These are phyloP conservation scores for Fusarium burgessii DNA, from an alignment of 2,329 filamentous ascomycete genomes.

Conservation along the genomic window DNA sequence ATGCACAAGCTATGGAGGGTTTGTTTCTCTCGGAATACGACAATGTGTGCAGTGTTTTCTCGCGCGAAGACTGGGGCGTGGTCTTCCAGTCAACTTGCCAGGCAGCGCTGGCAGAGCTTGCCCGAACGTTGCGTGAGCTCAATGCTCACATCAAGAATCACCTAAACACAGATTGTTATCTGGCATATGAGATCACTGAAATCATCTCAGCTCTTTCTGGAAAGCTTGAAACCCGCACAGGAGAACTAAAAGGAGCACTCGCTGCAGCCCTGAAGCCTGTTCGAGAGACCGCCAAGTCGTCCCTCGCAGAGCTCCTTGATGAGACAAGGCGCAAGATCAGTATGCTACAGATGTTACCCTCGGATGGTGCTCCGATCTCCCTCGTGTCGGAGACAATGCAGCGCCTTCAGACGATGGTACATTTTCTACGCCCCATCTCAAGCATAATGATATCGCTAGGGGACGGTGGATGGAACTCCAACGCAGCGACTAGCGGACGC, in stretches of 20 bases:
- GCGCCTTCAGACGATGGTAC: slow-evolving; percentile 86
- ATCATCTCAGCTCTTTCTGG: slow-evolving; percentile 85
- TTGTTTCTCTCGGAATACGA: slow-evolving; percentile 91
- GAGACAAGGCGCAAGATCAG: slow-evolving; percentile 80
- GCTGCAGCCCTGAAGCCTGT: slow-evolving; percentile 89
- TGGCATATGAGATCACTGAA: slow-evolving; percentile 95
- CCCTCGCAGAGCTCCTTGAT: slow-evolving; percentile 84
- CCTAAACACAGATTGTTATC: slow-evolving; percentile 89
- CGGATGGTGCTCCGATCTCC: slow-evolving; percentile 82
- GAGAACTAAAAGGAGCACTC: slow-evolving; percentile 85
- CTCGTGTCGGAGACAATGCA: slow-evolving; percentile 88
- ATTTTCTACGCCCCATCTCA: slow-evolving; percentile 85
- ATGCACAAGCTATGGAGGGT: slow-evolving; percentile 87
- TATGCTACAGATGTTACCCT: slow-evolving; percentile 74
- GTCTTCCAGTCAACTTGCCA: slow-evolving; percentile 85
- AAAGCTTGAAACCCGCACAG: slow-evolving; percentile 83
- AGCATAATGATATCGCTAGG: slow-evolving; percentile 93
- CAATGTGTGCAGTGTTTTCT: slow-evolving; percentile 88
- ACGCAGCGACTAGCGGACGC: slow-evolving; percentile 62
- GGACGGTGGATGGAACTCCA: slow-evolving; percentile 87
- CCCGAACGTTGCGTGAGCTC: slow-evolving; percentile 86
- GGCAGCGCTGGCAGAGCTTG: slow-evolving; percentile 81
- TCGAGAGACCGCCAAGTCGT: slow-evolving; percentile 90
- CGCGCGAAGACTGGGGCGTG: slow-evolving; percentile 83
- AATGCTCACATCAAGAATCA: slow-evolving; percentile 91